Base-by-base conservation (phyloP, 1,284 basidiomycete species). In the Earliella scabrosa region DNA sequence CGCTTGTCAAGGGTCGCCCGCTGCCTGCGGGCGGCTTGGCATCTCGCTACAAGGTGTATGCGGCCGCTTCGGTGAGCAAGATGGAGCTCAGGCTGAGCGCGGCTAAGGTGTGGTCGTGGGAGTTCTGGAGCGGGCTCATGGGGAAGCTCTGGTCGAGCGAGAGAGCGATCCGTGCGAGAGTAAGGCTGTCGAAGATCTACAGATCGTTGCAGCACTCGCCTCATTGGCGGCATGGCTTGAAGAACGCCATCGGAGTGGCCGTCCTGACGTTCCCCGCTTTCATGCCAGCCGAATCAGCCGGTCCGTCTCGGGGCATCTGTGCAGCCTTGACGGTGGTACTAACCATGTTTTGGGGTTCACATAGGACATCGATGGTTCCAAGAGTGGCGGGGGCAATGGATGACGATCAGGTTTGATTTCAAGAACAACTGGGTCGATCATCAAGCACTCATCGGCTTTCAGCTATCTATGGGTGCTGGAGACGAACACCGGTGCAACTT, bases 401-500 rank as follows among this genome's bases (percentile, higher is more conserved):
- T 79, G 75, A 69, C 79, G 11, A 77, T 81, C 54, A 78, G 68
- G 68, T 69, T 49, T 10, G 63, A 13, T n/a, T n/a, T n/a, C n/a
- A n/a, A n/a, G n/a, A n/a, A n/a, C n/a, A n/a, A n/a, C n/a, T n/a
- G n/a, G n/a, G n/a, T n/a, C n/a, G n/a, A n/a, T n/a, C n/a, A n/a
- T n/a, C n/a, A n/a, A 7, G 4, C 16, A 10, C 35, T 48, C 34
- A 6, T 14, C n/a, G n/a, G 2, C 8, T 27, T 13, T 0, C 41
- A 71, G 75, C 27, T 81, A 79, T 64, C 66, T 81, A 1, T 81
- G 79, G 78, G 79, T 82, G 1, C 68, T 82, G 29, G 78, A 82
- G 59, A 80, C 78, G 9, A 82, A 79, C 58, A 79, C 77, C 0
- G 81, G 80, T 14, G 79, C 80, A 39, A 82, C 80, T 10, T 80